Percentiles rank a stretch among this genome's conserved stretches.
phyloP scores from a whole-genome alignment of 192 early-diverging fungal genomes.

The Backusella tarrabulga region DNA sequence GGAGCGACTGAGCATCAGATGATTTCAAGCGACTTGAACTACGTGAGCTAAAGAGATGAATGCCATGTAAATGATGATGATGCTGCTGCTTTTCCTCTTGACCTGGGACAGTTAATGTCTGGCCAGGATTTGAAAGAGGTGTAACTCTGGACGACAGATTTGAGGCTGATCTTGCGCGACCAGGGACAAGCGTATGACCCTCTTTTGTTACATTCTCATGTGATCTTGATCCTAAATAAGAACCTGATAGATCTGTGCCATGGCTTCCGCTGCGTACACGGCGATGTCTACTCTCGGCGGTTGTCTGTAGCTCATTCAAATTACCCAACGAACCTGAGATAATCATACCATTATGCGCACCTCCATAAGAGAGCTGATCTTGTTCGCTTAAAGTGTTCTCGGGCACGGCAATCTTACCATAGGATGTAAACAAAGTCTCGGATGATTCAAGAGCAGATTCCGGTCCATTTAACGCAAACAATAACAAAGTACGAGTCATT shows the following conservation, averaged over 20 bases:
- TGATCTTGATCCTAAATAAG: slow-evolving; percentile 10
- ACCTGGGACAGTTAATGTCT: neutral
- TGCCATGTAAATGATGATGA: slow-evolving; percentile 8
- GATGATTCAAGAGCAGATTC: slow-evolving; percentile 53
- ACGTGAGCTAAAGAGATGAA: slow-evolving; percentile 28
- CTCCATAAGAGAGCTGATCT: slow-evolving; percentile 28
- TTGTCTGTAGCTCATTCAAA: slow-evolving; percentile 5
- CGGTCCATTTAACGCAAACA: slow-evolving; percentile 50
- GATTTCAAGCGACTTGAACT: slow-evolving; percentile 12
- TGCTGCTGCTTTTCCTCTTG: neutral
- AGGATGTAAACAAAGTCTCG: slow-evolving; percentile 61
- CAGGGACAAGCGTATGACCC: neutral
- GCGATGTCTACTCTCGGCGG: neutral
- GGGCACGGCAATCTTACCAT: slow-evolving; percentile 48
- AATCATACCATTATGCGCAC: slow-evolving; percentile 16
- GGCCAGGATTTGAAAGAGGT: neutral
- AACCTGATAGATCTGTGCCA: neutral
- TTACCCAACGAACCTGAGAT: slow-evolving; percentile 17
- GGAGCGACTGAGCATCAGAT: neutral
- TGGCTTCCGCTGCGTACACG: slow-evolving; percentile 24
- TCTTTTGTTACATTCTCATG: slow-evolving; percentile 21
- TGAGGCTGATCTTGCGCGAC: slow-evolving; percentile 6
- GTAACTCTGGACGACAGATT: neutral
- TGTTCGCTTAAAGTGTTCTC: slow-evolving; percentile 25
- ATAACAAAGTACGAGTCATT: slow-evolving; percentile 59